phyloP scores from a whole-genome alignment of 1,284 basidiomycete genomes.

The Cystobasidium slooffiae region DNA sequence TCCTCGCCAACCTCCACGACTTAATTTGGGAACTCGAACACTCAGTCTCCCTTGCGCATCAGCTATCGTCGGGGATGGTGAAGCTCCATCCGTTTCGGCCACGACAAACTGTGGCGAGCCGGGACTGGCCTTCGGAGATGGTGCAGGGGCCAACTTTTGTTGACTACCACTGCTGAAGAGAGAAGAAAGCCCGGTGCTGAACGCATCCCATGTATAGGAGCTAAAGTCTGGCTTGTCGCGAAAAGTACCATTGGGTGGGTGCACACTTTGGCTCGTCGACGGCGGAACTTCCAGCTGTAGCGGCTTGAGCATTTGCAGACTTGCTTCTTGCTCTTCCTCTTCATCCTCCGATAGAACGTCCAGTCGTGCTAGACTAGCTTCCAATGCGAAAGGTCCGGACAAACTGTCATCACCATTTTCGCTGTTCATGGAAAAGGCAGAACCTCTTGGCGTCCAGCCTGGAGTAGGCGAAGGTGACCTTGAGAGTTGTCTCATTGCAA shows the following conservation, averaged over 20 bases:
- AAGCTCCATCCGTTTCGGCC: background rate
- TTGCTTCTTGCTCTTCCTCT: conserved; percentile 16
- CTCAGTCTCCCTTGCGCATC: background rate
- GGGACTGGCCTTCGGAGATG: background rate
- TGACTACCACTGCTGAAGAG: background rate
- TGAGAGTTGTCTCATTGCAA: conserved; percentile 1
- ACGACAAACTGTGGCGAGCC: background rate
- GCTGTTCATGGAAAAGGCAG: conserved; percentile 20
- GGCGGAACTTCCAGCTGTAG: background rate
- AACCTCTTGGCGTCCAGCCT: conserved; percentile 35
- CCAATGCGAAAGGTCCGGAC: conserved; percentile 27
- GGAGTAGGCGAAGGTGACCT: conserved; percentile 4
- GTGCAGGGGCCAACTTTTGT: background rate
- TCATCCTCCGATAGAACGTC: conserved; percentile 26
- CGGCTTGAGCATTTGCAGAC: conserved; percentile 17
- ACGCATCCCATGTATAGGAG: conserved; percentile 11
- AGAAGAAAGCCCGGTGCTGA: background rate
- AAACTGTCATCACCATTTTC: conserved; percentile 22
- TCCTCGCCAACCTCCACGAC: conserved; percentile 36
- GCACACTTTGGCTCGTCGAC: background rate
- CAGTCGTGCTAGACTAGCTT: conserved; percentile 26
- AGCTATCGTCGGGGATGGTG: background rate
- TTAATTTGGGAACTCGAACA: conserved; percentile 13
- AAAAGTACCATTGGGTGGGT: conserved; percentile 2
- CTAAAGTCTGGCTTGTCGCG: conserved; percentile 15